Base-by-base conservation (phyloP, 495 filamentous ascomycete species). In the Collariella sp. region DNA sequence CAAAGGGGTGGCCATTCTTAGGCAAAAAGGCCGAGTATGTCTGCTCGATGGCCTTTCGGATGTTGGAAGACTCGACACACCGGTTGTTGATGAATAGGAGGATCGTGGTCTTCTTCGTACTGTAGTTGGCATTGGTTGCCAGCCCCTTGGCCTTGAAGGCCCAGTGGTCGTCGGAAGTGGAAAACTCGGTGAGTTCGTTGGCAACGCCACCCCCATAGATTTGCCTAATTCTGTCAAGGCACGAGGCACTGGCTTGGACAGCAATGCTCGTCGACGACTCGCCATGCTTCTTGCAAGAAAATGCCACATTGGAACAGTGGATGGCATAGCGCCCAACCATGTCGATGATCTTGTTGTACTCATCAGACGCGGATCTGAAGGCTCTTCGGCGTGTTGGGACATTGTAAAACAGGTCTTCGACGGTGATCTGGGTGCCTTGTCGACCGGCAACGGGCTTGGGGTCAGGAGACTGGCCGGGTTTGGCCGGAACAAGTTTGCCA, bases 391-490 rank as follows among this genome's bases (percentile, higher is more conserved):
- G 80, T 11, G 85, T 95, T 3, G 90, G 91, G 2, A 96, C 80
- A 61, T 96, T 97, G 74, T 95, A 99, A 68, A 97, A 99, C 9
- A 99, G 72, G 65, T 99, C 94, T 62, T 99, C 93, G 26, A 97
- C 91, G 3, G 89, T 90, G 53, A 99, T 96, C 65, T 96, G 94
- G 4, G 94, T 99, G 16, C 94, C 94, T 63, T 85, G 85, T n/a
- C 89, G 81, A 7, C 94, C 94, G 49, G 93, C 91, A 39, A 81
- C 86, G 19, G 89, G 83, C 67, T 91, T 95, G 7, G 93, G 93
- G 26, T 94, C 88, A 26, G 90, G 74, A 59, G 73, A 86, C 70
- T 96, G 89, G 1, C 93, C 90, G n/a, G 93, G 90, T 67, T 97
- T 97, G 9, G 89, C 76, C 20, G 91, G 85, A 22, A 81, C 80